phyloP scores from a whole-genome alignment of 768 basidiomycete species.

The Coprinellus micaceus region DNA sequence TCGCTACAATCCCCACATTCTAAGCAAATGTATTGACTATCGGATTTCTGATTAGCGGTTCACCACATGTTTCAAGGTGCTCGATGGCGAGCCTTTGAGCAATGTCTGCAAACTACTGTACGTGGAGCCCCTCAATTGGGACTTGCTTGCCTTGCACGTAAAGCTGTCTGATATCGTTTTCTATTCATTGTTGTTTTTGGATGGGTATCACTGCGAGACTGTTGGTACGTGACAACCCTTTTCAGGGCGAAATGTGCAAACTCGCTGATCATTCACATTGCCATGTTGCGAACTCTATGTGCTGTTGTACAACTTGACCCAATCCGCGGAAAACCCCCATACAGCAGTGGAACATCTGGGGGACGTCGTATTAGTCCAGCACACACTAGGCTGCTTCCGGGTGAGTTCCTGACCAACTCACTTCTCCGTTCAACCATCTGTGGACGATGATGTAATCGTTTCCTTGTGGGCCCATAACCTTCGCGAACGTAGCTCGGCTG shows the following conservation, averaged over 20 bases:
- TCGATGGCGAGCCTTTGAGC: slow-evolving; percentile 68
- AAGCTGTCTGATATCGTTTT: slow-evolving; percentile 63
- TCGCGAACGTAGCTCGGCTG: slow-evolving; percentile 42
- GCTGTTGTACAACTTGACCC: no score
- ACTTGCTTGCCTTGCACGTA: slow-evolving; percentile 66
- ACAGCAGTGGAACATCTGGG: slow-evolving; percentile 76
- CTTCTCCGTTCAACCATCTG: background rate
- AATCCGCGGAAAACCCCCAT: slow-evolving; percentile 73
- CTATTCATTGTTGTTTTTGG: slow-evolving; percentile 56
- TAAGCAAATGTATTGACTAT: slow-evolving; percentile 3
- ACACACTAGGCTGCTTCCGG: slow-evolving; percentile 60
- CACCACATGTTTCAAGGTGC: slow-evolving; percentile 41
- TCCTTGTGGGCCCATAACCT: slow-evolving; percentile 2
- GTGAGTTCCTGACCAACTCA: slow-evolving; percentile 26
- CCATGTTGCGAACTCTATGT: no score
- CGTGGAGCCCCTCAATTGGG: slow-evolving; percentile 53
- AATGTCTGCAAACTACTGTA: slow-evolving; percentile 67
- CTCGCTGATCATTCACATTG: no score
- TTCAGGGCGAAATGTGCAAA: background rate
- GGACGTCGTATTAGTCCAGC: slow-evolving; percentile 75
- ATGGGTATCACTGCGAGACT: slow-evolving; percentile 75
- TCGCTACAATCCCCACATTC: background rate
- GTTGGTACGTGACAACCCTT: slow-evolving; percentile 51
- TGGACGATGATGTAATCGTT: slow-evolving; percentile 1
- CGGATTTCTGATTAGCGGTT: slow-evolving; percentile 49